Conservation (phyloP, 2,329 filamentous ascomycete genomes). For the Metarhizium anisopliae region DNA sequence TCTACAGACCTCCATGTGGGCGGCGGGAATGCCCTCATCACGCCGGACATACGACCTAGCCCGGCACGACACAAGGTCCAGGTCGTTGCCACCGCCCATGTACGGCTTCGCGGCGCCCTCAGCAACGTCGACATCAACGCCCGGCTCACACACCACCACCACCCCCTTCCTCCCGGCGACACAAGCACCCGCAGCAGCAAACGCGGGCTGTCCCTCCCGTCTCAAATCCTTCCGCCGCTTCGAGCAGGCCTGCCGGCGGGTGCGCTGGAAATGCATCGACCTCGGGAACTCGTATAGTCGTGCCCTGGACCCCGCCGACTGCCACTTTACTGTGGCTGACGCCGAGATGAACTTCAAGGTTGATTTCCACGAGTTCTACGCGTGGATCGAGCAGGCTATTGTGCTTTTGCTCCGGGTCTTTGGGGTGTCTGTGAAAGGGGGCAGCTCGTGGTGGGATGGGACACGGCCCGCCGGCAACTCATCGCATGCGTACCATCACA, state of each 20-base stretch:
- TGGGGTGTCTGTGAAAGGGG: slow-evolving; percentile 39
- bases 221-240: slow-evolving; percentile 44
- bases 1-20: slow-evolving; percentile 9
- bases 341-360: slow-evolving; percentile 66
- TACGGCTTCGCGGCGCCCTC: background rate
- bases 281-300: slow-evolving; percentile 47
- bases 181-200: background rate
- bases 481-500: slow-evolving; percentile 56
- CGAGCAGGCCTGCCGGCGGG: slow-evolving; percentile 48
- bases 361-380: slow-evolving; percentile 71
- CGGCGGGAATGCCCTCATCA: background rate
- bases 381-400: slow-evolving; percentile 60
- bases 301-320: slow-evolving; percentile 31
- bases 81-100: slow-evolving; percentile 5
- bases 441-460: background rate
- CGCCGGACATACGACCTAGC: background rate
- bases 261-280: slow-evolving; percentile 56
- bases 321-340: slow-evolving; percentile 29
- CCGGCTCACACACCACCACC: too few species aligned
- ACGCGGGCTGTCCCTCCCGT: background rate
- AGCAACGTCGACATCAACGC: background rate
- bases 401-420: slow-evolving; percentile 59
- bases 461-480: background rate
- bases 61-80: background rate
- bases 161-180: too few species aligned